Evolutionary conservation across 1,284 basidiomycete species (phyloP), one percentile per base, ranked within the genome.

Genomic region (Vanrija pseudolonga): DNA sequence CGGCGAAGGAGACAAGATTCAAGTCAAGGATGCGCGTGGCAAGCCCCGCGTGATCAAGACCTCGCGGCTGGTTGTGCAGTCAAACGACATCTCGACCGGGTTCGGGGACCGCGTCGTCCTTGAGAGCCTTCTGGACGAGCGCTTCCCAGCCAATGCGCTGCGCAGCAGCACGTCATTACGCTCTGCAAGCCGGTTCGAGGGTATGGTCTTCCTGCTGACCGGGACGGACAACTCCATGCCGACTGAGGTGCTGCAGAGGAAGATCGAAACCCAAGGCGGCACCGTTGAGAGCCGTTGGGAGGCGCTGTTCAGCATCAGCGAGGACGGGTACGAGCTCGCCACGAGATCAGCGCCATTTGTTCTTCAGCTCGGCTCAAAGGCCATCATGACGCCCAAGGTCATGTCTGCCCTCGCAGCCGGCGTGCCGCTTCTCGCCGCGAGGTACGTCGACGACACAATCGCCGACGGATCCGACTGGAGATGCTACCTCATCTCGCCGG

Each of bases 371-470:
- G 83, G 87, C 0, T 83, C 87, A 59, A 80, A 82, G 24, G 69
- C 79, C 8, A 82, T 80, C 56, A 82, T 84, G 55, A 92, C 88
- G 57, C 81, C 85, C 4, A 93, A 92, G 70, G 90, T 83, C 65
- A 78, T 94, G 48, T 80, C 86, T 6, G 89, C 90, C 6, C 80
- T 95, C 26, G 89, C 88, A 0, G 77, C 91, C 24, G 91, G 91
- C 6, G 84, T 95, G 46, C 92, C 91, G 1, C 90, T 89, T 63
- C 67, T 95, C n/a, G 82, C 81, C 0, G 71, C 80, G 4, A 74
- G 80, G 3, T 93, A 85, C 82, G 56, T 90, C 17, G 65, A 79
- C 11, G 79, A 81, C 22, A 79, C 78, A 26, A 69, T 79, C 36
- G 59, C 67, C 15, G 64, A 63, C 57, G 82, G 61, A 64, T 20